Percentiles rank a stretch among this genome's conserved stretches.
phyloP scores from a whole-genome alignment of 257 asterid species.

The Solanum pimpinellifolium region DNA sequence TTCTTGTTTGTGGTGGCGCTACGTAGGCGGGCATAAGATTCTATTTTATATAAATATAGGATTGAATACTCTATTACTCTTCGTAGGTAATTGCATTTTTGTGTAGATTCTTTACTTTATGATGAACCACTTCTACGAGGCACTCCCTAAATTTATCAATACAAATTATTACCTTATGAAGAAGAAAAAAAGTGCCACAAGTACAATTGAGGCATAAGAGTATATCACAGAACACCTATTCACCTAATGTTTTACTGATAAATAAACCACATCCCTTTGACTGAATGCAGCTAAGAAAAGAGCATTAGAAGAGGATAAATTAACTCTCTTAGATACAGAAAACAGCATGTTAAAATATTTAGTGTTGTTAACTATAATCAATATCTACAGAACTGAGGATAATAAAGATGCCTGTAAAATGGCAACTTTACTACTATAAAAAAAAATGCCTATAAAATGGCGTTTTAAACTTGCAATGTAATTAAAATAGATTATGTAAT shows the following conservation, averaged over 20 bases:
- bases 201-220: not conserved
- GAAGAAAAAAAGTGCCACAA: not conserved
- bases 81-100: not conserved
- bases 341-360: not conserved
- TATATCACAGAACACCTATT: not conserved
- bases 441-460: not conserved
- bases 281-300: not conserved
- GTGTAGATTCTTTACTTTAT: not conserved
- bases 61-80: not conserved
- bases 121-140: not conserved
- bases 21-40: too few relatives aligned
- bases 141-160: not conserved
- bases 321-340: not conserved
- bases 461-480: not conserved
- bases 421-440: not conserved
- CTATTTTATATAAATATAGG: too few relatives aligned
- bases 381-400: not conserved
- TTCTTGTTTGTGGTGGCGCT: too few relatives aligned
- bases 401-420: not conserved
- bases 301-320: not conserved
- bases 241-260: not conserved
- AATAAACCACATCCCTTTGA: not conserved
- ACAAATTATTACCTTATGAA: not conserved
- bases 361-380: not conserved
- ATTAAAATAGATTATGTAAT: not conserved